Conservation (phyloP, 371 early-diverging fungal genomes). For the Mucor ambiguus region DNA sequence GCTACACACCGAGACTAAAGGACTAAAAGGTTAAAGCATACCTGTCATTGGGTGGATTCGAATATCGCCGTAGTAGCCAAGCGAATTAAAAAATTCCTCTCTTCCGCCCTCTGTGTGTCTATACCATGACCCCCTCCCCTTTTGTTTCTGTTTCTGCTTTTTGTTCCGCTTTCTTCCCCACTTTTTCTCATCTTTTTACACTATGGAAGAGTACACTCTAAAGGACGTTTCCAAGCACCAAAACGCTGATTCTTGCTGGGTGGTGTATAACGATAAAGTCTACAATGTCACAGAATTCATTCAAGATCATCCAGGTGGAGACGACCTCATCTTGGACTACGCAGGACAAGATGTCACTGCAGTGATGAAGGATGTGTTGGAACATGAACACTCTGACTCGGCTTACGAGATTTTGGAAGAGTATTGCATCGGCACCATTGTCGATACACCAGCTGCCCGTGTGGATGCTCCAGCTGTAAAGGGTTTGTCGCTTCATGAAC, state of each 20-base stretch:
- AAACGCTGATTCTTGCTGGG: constrained; percentile 58
- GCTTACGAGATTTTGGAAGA: constrained; percentile 86
- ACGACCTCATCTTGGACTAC: constrained; percentile 74
- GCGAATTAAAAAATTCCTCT: neutral
- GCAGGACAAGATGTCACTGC: constrained; percentile 70
- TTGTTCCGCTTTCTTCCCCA: neutral
- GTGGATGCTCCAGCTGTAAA: neutral
- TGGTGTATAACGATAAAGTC: constrained; percentile 71
- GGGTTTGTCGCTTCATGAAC: constrained; percentile 26
- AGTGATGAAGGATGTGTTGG: constrained; percentile 72
- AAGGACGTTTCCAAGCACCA: constrained; percentile 23
- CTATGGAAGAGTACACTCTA: constrained; percentile 12
- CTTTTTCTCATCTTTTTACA: neutral
- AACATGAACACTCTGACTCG: constrained; percentile 84
- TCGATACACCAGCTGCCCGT: neutral
- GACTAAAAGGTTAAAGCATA: neutral
- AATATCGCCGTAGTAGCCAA: neutral
- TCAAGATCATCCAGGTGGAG: constrained; percentile 81
- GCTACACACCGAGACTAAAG: neutral
- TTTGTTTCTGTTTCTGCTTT: constrained; percentile 1
- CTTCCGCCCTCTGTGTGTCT: too few relatives aligned
- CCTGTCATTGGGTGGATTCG: neutral
- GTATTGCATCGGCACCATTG: constrained; percentile 73
- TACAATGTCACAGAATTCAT: constrained; percentile 88
- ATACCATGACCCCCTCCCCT: neutral